These are phyloP conservation scores for Aspergillus asperescens DNA, from an alignment of 495 filamentous ascomycete species.

Conservation along the genomic window DNA sequence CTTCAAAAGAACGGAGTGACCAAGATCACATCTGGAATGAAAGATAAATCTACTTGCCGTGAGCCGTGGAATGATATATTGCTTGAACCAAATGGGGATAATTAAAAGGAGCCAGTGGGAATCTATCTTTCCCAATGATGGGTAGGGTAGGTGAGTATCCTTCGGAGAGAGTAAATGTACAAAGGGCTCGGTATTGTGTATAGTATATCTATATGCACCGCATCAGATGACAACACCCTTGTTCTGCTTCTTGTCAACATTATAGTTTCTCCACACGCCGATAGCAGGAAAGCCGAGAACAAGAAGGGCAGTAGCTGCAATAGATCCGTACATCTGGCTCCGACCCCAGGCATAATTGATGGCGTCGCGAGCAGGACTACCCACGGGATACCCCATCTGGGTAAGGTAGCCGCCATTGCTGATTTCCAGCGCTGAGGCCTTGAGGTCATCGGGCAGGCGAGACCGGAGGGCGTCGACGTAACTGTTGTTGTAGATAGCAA, in stretches of 20 bases:
- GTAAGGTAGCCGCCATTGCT: slow-evolving; percentile 38
- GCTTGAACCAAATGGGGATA: too few species aligned
- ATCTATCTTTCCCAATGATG: too few species aligned
- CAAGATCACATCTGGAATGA: too few species aligned
- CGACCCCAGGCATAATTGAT: slow-evolving; percentile 56
- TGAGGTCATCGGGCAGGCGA: slow-evolving; percentile 37
- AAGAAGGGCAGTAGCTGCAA: slow-evolving; percentile 44
- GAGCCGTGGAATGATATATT: too few species aligned
- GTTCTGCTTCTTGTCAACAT: slow-evolving; percentile 43
- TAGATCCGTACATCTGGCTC: slow-evolving; percentile 53
- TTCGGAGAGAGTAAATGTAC: background rate
- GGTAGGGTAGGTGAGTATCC: too few species aligned
- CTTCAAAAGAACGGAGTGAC: too few species aligned
- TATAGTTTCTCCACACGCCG: slow-evolving; percentile 43
- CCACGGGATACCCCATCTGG: slow-evolving; percentile 52
- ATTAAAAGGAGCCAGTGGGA: too few species aligned
- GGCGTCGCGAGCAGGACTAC: slow-evolving; percentile 48
- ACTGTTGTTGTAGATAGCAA: slow-evolving; percentile 64
- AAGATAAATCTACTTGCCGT: too few species aligned
- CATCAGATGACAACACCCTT: slow-evolving; percentile 36
- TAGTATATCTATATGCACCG: background rate
- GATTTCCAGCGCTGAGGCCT: slow-evolving; percentile 45
- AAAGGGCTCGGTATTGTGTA: background rate
- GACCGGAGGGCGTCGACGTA: slow-evolving; percentile 51
- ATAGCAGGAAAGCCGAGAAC: slow-evolving; percentile 35